Conservation (phyloP, 2,329 filamentous ascomycete species). For the Ceratocystis huliohia region DNA sequence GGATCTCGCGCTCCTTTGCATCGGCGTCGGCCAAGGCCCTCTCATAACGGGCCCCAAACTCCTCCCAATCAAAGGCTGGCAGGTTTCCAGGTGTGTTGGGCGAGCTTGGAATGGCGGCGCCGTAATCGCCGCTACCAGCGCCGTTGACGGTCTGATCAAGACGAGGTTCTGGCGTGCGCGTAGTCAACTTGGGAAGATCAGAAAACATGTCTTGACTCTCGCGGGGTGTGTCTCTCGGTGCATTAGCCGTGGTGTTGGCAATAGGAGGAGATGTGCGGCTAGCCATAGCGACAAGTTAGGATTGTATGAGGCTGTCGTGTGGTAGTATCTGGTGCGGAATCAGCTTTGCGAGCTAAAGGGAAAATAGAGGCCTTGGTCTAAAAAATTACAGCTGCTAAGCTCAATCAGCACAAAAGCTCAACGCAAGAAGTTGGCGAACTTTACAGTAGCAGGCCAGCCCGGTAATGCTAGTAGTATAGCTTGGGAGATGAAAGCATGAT, state of each 20-base stretch:
- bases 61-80: constrained; percentile 58
- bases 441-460: background rate
- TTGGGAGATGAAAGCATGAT: background rate
- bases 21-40: constrained; percentile 51
- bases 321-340: background rate
- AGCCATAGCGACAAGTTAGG: background rate
- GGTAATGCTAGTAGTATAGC: background rate
- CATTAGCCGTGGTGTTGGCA: background rate
- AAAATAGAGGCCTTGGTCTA: no score
- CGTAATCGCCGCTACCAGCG: background rate
- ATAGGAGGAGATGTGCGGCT: background rate
- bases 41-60: constrained; percentile 59
- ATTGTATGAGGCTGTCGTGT: background rate
- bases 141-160: constrained; percentile 1
- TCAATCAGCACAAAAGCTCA: no score
- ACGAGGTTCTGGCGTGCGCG: constrained; percentile 20
- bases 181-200: constrained; percentile 11
- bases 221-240: background rate
- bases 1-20: constrained; percentile 49
- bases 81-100: constrained; percentile 34
- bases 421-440: no score
- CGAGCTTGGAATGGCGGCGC: constrained; percentile 22
- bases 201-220: constrained; percentile 10
- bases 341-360: no score
- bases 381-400: no score